Conservation (phyloP, 805 yeast species). For the Wickerhamomyces silvicola region DNA sequence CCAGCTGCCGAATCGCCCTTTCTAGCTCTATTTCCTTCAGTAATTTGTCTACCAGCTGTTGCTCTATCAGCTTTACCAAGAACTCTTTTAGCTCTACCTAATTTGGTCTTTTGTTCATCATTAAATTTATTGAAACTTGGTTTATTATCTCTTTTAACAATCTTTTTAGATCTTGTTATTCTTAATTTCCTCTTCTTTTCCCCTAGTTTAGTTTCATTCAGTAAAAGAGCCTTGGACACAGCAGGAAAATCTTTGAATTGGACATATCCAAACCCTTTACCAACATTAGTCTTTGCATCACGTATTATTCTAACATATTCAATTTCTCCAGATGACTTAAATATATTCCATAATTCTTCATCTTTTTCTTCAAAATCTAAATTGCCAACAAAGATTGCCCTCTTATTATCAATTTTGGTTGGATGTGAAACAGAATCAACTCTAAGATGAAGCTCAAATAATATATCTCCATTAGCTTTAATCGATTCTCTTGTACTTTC, state of each 20-base stretch:
- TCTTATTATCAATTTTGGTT: constrained; percentile 71
- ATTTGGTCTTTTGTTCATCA: constrained; percentile 64
- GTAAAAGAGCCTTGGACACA: constrained; percentile 74
- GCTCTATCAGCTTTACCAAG: constrained; percentile 78
- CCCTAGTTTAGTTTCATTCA: constrained; percentile 61
- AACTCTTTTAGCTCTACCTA: constrained; percentile 73
- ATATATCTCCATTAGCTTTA: constrained; percentile 58
- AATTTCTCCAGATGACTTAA: constrained; percentile 60
- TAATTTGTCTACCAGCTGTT: constrained; percentile 48
- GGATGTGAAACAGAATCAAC: constrained; percentile 95
- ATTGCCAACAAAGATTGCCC: constrained; percentile 89
- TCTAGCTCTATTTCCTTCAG: constrained; percentile 74
- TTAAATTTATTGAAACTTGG: constrained; percentile 32
- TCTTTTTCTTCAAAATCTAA: constrained; percentile 89
- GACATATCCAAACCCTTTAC: constrained; percentile 96
- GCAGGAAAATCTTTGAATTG: constrained; percentile 72
- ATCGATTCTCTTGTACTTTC: constrained; percentile 37
- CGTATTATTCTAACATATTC: constrained; percentile 88
- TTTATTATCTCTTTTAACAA: constrained; percentile 20
- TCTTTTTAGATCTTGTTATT: constrained; percentile 58
- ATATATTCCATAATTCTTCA: constrained; percentile 82
- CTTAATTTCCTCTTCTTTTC: constrained; percentile 57
- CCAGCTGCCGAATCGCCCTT: constrained; percentile 61
- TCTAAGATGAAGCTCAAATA: constrained; percentile 70
- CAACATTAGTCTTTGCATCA: constrained; percentile 89